phyloP scores from a whole-genome alignment of 345 rosid species.

The Orychophragmus violaceus region DNA sequence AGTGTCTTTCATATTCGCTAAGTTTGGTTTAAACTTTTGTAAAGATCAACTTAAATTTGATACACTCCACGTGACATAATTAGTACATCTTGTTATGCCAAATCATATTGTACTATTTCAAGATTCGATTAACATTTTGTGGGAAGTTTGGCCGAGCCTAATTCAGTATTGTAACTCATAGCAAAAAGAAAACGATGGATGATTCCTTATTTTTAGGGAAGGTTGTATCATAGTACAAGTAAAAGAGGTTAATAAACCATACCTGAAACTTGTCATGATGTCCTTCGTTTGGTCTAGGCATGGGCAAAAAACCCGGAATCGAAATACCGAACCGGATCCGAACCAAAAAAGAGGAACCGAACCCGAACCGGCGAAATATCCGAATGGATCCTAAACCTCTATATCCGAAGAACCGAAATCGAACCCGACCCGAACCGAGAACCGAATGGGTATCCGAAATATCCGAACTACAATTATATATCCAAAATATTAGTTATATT shows the following conservation, averaged over 20 bases:
- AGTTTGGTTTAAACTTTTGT: background rate
- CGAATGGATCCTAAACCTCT: too few species aligned
- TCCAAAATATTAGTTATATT: too few species aligned
- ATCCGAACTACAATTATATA: too few species aligned
- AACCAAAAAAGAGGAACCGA: too few species aligned
- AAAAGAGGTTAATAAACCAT: background rate
- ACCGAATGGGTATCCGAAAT: too few species aligned
- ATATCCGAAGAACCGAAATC: too few species aligned
- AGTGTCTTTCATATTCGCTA: background rate
- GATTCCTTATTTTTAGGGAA: constrained; percentile 11
- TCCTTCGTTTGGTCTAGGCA: constrained; percentile 20
- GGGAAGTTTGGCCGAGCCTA: background rate
- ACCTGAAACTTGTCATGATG: constrained; percentile 6
- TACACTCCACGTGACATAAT: background rate
- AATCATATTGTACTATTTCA: background rate
- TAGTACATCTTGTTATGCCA: background rate
- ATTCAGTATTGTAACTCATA: background rate
- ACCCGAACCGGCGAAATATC: too few species aligned
- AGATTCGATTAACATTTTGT: constrained; percentile 3
- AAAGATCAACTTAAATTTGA: constrained; percentile 3
- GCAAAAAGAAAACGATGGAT: constrained; percentile 1
- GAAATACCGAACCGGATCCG: too few species aligned
- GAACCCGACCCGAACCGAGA: too few species aligned
- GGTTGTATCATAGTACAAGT: background rate
- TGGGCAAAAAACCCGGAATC: too few species aligned